Evolutionary conservation across 129 eudicot species (phyloP), one percentile per base, ranked within the genome.

Genomic region (Tagetes erecta): DNA sequence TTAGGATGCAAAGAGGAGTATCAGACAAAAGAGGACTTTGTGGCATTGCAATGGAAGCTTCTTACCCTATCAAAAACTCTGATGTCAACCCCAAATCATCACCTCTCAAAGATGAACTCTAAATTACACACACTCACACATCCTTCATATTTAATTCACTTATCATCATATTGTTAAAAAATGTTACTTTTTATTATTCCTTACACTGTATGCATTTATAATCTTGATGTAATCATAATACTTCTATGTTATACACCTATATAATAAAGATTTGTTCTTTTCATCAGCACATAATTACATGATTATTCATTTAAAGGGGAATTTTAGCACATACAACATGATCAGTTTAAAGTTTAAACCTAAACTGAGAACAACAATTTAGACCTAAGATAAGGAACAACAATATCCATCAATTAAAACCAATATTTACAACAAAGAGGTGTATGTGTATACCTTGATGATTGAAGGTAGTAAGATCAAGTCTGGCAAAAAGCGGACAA

Each of bases 401-500:
- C 1, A 50, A 1, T 40, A 45, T 13, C 36, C 27, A 12, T 4
- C 40, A 40, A 27, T 10, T 5, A 9, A 38, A 69, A 5, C 30
- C 14, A 39, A 13, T 74, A 50, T 6, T 5, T n/a, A 9, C 4
- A 7, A 49, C 5, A 59, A 7, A 30, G 2, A 50, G 33, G 33
- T 1, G 8, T 27, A 39, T 1, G 8, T 27, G 42, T 2, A 59
- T 77, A 94, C 98, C 92, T 94, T 94, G 98, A 62, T 97, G 98
- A 75, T 90, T 94, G 81, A 88, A 89, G 53, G 90, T 78, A 0
- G 98, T 94, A 91, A 78, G 47, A 68, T 84, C 3, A 82, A 39
- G 76, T 94, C 90, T 0, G 90, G 81, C 27, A 20, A 20, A 20
- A 20, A 20, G 70, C 97, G 13, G 44, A 44, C 12, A 74, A 70